These are phyloP conservation scores for Xylariaceae sp. DNA, from an alignment of 2,329 filamentous ascomycete genomes.

Conservation along the genomic window DNA sequence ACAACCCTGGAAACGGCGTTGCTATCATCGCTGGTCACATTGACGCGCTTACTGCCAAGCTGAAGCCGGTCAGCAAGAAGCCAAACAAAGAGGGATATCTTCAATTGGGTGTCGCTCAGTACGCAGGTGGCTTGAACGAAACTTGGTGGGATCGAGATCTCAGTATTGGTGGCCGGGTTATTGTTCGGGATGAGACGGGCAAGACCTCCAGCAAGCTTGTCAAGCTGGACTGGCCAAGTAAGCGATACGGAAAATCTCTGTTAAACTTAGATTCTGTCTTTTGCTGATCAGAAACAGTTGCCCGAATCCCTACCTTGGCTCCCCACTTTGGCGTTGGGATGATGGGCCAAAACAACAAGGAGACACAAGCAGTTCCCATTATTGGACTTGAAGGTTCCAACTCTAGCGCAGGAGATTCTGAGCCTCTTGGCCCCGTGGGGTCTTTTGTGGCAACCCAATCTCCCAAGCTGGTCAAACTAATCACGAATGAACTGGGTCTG, in stretches of 20 bases:
- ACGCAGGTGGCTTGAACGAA: slow-evolving; percentile 78
- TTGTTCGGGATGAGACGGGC: slow-evolving; percentile 71
- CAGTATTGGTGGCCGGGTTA: slow-evolving; percentile 81
- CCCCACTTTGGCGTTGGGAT: slow-evolving; percentile 85
- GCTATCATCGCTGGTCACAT: slow-evolving; percentile 90
- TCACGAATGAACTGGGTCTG: slow-evolving; percentile 74
- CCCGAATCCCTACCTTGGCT: slow-evolving; percentile 84
- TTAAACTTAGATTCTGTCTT: neutral
- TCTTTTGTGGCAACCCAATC: slow-evolving; percentile 83
- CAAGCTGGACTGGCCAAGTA: slow-evolving; percentile 85
- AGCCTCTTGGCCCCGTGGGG: slow-evolving; percentile 56
- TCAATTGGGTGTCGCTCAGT: slow-evolving; percentile 88
- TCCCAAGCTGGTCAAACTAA: slow-evolving; percentile 75
- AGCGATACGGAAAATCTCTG: too few relatives aligned
- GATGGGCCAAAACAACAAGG: slow-evolving; percentile 67
- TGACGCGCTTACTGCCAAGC: slow-evolving; percentile 81
- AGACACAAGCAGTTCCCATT: slow-evolving; percentile 92
- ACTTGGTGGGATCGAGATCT: slow-evolving; percentile 99
- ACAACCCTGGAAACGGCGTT: slow-evolving; percentile 79
- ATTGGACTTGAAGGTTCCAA: slow-evolving; percentile 77
- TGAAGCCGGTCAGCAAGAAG: slow-evolving; percentile 88
- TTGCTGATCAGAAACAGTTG: slow-evolving; percentile 47
- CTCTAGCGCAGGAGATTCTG: slow-evolving; percentile 32
- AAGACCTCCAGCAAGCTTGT: slow-evolving; percentile 81
- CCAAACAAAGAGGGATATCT: slow-evolving; percentile 80